A percentile compares a stretch with the other conserved stretches of the same genome.
Evolutionary conservation across 345 rosid species (phyloP).

Genomic region (Murraya koenigii): DNA sequence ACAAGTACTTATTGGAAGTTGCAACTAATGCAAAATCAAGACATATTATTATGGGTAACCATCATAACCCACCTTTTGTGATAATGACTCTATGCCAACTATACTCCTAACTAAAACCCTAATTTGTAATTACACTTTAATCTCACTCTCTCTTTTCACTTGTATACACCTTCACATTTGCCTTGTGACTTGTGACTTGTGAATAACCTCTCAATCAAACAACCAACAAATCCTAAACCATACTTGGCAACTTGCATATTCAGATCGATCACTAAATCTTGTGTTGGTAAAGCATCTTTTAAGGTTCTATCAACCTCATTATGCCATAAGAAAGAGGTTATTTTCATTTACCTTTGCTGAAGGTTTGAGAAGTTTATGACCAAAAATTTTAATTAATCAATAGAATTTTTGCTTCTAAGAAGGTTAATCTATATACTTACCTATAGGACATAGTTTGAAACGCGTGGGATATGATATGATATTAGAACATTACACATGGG

Average conservation of each 20-base stretch:
- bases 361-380: too few relatives aligned
- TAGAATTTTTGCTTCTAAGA: too few relatives aligned
- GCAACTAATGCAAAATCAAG: constrained; percentile 27
- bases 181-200: constrained; percentile 26
- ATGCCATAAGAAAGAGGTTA: not conserved
- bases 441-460: too few relatives aligned
- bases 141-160: not conserved
- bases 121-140: not conserved
- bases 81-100: constrained; percentile 34
- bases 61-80: constrained; percentile 24
- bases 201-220: constrained; percentile 9
- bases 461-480: not conserved
- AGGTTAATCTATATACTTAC: too few relatives aligned
- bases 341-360: not conserved
- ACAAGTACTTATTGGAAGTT: constrained; percentile 22
- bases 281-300: not conserved
- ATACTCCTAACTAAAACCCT: not conserved
- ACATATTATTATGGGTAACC: constrained; percentile 15
- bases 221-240: not conserved
- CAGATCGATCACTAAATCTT: not conserved
- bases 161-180: constrained; percentile 21
- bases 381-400: too few relatives aligned
- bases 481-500: not conserved
- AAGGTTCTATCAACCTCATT: not conserved
- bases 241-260: not conserved